Evolutionary conservation across 106 monocot genomes (phyloP), one percentile per base, ranked within the genome.

Genomic region (Dioscorea zingiberensis): DNA sequence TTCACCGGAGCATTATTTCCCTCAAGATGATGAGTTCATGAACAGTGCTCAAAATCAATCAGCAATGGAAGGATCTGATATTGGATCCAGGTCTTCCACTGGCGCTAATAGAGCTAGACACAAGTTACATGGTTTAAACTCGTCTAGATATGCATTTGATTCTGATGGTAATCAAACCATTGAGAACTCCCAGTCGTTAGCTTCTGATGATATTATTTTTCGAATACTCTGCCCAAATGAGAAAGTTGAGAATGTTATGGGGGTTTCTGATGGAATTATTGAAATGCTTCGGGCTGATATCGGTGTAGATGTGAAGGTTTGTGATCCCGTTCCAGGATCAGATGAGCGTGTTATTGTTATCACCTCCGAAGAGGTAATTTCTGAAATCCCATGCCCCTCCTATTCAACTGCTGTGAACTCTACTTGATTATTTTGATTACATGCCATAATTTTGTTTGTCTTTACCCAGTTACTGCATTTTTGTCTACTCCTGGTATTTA

Each of bases 191-290:
- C 81, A 84, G 55, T 62, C 73, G 25, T 51, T 71, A 71, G 45
- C 77, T 10, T 76, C 47, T 53, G 89, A 86, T 58, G 89, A 76
- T 4, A 62, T 98, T 63, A 73, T 89, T 25, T 98, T 98, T 69
- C 76, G 86, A 51, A 89, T 98, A 55, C 79, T 98, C 25, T 98
- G 97, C 61, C 97, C 93, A 13, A 84, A 62, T 74, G 70, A 98
- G 59, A 89, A 93, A 53, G 84, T 84, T 55, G 78, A 89, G 27
- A 79, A 53, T 48, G 48, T 95, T 44, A 60, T 85, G 23, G 83
- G 75, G 54, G 59, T 62, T 24, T 55, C 83, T 32, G 62, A 69
- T 83, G 97, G 92, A 69, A 81, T 89, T 69, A 69, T 89, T 59
- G 84, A 98, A 66, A 82, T 80, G 75, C 78, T 98, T 46, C 88